A percentile compares a stretch with the other conserved stretches of the same genome.
These are phyloP conservation scores for Dictyostelium purpureum DNA, from an alignment of 78 protist genomes.

Conservation along the genomic window DNA sequence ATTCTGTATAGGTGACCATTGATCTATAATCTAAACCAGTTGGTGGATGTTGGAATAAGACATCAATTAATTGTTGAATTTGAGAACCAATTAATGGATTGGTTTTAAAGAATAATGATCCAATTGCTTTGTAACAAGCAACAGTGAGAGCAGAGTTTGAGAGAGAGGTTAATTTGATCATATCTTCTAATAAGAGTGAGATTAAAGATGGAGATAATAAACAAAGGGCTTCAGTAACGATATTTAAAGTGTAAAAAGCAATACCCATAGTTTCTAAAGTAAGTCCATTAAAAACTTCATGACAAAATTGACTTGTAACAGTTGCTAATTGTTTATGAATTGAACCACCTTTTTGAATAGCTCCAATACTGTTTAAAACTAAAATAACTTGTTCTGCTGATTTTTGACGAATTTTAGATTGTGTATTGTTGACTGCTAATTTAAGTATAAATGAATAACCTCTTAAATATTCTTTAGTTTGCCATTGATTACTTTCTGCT, in stretches of 20 bases:
- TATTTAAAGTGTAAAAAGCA: not conserved
- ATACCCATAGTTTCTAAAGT: conserved; percentile 19
- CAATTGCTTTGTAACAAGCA: conserved; percentile 35
- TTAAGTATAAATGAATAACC: not conserved
- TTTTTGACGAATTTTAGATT: conserved; percentile 46
- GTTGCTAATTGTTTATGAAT: not conserved
- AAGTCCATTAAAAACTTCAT: not conserved
- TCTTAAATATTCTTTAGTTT: not conserved
- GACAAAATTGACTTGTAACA: conserved; percentile 4
- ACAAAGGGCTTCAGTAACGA: conserved; percentile 16
- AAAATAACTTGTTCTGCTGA: conserved; percentile 39
- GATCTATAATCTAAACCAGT: conserved; percentile 18
- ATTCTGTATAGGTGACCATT: conserved; percentile 44
- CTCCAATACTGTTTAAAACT: conserved; percentile 42
- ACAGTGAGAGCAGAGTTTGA: conserved; percentile 21
- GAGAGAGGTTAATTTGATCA: conserved; percentile 19
- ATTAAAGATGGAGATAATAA: conserved; percentile 41
- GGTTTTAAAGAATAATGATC: conserved; percentile 43
- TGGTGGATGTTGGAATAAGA: conserved; percentile 39
- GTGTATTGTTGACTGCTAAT: conserved; percentile 7
- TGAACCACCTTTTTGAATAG: conserved; percentile 3
- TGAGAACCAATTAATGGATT: conserved; percentile 29
- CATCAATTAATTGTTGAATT: conserved; percentile 63
- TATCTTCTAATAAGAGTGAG: conserved; percentile 12
- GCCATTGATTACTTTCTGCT: conserved; percentile 4